phyloP scores from a whole-genome alignment of 2,329 filamentous ascomycete genomes.

The Uncinocarpus reesii region DNA sequence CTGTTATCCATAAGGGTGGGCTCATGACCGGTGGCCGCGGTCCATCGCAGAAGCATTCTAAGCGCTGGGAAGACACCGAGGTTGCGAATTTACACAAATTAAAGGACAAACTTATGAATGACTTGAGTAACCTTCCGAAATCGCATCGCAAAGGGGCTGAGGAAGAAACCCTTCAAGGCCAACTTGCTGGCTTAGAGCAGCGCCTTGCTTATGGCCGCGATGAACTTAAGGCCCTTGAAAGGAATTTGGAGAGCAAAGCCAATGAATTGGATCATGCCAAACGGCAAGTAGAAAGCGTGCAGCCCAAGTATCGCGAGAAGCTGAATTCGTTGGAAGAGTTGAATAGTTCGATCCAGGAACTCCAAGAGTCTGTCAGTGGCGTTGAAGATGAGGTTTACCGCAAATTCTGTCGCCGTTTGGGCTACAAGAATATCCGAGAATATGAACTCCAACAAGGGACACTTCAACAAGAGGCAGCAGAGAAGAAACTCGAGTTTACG shows the following conservation, averaged over 20 bases:
- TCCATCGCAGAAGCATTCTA: conserved; percentile 61
- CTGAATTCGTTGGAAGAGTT: conserved; percentile 56
- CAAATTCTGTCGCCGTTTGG: conserved; percentile 73
- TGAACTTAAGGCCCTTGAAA: conserved; percentile 66
- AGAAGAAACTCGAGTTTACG: conserved; percentile 78
- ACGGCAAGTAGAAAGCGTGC: conserved; percentile 61
- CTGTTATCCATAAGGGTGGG: conserved; percentile 90
- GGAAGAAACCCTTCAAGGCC: conserved; percentile 71
- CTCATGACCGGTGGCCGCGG: conserved; percentile 92
- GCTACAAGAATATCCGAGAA: conserved; percentile 79
- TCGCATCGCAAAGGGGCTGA: conserved; percentile 62
- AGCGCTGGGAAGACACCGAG: conserved; percentile 81
- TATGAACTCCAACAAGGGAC: conserved; percentile 92
- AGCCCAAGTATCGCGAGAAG: conserved; percentile 69
- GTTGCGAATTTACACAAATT: conserved; percentile 72
- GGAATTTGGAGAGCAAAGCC: conserved; percentile 74
- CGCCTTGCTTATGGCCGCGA: conserved; percentile 60
- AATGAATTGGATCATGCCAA: conserved; percentile 67
- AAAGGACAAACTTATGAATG: conserved; percentile 63
- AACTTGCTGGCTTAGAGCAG: conserved; percentile 69
- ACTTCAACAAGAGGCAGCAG: conserved; percentile 76
- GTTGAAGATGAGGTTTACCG: conserved; percentile 84
- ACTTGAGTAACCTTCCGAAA: conserved; percentile 70
- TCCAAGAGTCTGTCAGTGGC: conserved; percentile 57
- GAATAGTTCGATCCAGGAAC: conserved; percentile 45